phyloP scores from a whole-genome alignment of 176 grass and related monocot species.

The Cocos nucifera region DNA sequence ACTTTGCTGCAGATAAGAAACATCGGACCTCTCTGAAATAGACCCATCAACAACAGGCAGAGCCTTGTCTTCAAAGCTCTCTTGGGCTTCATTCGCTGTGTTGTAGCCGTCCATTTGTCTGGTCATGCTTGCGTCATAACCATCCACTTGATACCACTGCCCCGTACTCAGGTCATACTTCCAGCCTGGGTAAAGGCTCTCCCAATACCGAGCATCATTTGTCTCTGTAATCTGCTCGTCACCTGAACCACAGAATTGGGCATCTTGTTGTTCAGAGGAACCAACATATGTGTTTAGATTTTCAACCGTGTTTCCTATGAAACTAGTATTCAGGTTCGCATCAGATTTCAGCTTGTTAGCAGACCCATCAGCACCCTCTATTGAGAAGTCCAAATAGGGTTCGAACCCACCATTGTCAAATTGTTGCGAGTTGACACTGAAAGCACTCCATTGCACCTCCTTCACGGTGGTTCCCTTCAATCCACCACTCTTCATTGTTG shows the following conservation, averaged over 20 bases:
- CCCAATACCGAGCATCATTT: slow-evolving; percentile 44
- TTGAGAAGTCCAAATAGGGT: slow-evolving; percentile 30
- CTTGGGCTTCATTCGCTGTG: slow-evolving; percentile 13
- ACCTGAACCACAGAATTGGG: slow-evolving; percentile 1
- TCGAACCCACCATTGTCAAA: slow-evolving; percentile 29
- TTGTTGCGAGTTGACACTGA: slow-evolving; percentile 20
- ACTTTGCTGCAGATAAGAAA: slow-evolving; percentile 43
- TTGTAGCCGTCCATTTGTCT: slow-evolving; percentile 12
- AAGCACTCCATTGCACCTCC: slow-evolving; percentile 79
- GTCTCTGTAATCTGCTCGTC: slow-evolving; percentile 5
- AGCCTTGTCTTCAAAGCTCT: slow-evolving; percentile 23
- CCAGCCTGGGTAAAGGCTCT: slow-evolving; percentile 83
- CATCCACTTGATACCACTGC: slow-evolving; percentile 76
- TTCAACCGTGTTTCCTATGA: slow-evolving; percentile 9
- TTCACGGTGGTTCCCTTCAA: slow-evolving; percentile 56
- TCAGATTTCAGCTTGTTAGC: slow-evolving; percentile 14
- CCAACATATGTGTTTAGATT: slow-evolving; percentile 15
- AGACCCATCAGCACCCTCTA: slow-evolving; percentile 1
- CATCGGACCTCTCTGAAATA: background rate
- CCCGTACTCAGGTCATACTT: slow-evolving; percentile 56
- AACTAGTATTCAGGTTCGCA: slow-evolving; percentile 18
- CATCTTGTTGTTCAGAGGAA: slow-evolving; percentile 10
- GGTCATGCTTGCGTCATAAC: slow-evolving; percentile 19
- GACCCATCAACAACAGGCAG: background rate
- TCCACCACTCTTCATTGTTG: slow-evolving; percentile 14